Evolutionary conservation across 768 basidiomycete species (phyloP), one percentile per base, ranked within the genome.

Genomic region (Suillus weaverae): DNA sequence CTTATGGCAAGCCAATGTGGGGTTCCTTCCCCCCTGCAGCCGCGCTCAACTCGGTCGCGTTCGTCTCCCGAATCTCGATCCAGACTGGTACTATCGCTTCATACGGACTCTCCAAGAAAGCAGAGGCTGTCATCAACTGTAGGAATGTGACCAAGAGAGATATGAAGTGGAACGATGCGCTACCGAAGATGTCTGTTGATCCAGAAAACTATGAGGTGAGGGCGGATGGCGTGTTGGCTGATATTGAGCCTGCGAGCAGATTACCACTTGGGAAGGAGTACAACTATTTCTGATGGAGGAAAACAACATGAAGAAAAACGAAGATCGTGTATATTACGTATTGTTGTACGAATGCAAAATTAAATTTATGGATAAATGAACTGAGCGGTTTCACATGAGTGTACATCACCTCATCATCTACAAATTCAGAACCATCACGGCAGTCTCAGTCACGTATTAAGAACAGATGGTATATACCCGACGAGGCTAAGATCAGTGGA

Each of bases 1-100:
- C 89, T 73, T 86, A 86, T 66, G 86, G 88, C 10, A 86, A 89
- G 51, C 94, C 94, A 1, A 99, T 99, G 97, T 99, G 96, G 95
- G 97, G 93, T 16, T 76, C 89, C 35, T 80, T 91, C 66, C 81
- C 94, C 0, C 79, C 81, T 2, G 88, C 94, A 3, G 97, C 94
- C 0, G 91, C 92, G 0, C 83, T 89, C 60, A 92, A 91, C 78
- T 97, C 95, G 0, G 81, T 95, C 61, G 80, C 89, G 5, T 99
- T 97, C 77, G 94, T 97, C 43, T 96, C 94, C 4, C 79, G 87
- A 65, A 78, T 85, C 18, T 92, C 93, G 1, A 80, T 95, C 66
- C 76, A 78, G 3, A 78, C 74, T 2, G 89, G 88, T 3, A 82
- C 78, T 8, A 83, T 94, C 69, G 81, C 82, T 3, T 80, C 82